Evolutionary conservation across 1,284 basidiomycete species (phyloP).

Genomic region (Malassezia brasiliensis): DNA sequence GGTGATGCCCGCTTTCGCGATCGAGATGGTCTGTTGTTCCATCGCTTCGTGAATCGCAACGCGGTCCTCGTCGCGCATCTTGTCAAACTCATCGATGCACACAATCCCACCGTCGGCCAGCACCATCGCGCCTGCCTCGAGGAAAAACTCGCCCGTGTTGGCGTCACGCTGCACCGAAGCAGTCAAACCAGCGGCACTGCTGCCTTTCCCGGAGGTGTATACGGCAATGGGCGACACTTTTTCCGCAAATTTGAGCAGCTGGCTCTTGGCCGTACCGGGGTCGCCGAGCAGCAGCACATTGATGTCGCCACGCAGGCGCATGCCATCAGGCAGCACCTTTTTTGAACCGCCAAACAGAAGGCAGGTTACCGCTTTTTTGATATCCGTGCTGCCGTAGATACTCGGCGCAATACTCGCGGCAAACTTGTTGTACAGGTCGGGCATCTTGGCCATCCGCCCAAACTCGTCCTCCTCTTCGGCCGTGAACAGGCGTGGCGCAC

Average conservation of each 20-base stretch:
- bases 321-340: constrained; percentile 92
- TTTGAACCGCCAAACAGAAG: constrained; percentile 95
- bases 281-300: constrained; percentile 93
- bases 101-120: constrained; percentile 96
- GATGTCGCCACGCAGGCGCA: constrained; percentile 93
- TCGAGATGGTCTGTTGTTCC: constrained; percentile 99
- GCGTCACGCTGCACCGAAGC: constrained; percentile 93
- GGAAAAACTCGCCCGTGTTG: constrained; percentile 90
- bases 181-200: constrained; percentile 92
- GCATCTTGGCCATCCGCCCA: constrained; percentile 77
- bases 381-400: constrained; percentile 91
- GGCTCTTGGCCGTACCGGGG: constrained; percentile 95
- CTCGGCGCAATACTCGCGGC: constrained; percentile 88
- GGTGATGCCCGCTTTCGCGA: constrained; percentile 97
- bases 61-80: constrained; percentile 98
- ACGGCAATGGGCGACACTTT: constrained; percentile 96
- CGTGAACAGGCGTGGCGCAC: constrained; percentile 64
- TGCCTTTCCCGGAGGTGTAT: constrained; percentile 96
- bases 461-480: constrained; percentile 96
- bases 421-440: constrained; percentile 87
- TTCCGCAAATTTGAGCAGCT: constrained; percentile 94
- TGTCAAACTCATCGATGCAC: constrained; percentile 99
- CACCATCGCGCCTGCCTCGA: constrained; percentile 99
- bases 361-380: constrained; percentile 94
- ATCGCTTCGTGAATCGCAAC: constrained; percentile 99